Base-by-base conservation (phyloP, 805 yeast species). In the Metschnikowia lunata region DNA sequence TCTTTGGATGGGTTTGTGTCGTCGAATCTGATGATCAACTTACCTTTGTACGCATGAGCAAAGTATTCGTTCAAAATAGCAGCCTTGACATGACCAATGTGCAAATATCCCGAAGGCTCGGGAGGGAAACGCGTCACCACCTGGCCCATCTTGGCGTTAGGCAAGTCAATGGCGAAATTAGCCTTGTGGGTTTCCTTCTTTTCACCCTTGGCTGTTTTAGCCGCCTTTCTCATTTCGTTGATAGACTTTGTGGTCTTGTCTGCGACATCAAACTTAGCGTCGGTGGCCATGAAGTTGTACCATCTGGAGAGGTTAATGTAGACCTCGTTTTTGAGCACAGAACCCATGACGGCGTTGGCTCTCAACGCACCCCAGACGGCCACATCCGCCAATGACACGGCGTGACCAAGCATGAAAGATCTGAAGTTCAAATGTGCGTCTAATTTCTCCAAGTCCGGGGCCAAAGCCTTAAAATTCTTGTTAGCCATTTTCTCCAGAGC, bases 81-180 rank as follows among this genome's bases (percentile, higher is more conserved):
- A 50, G 99, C 99, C 71, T 93, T 93, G 49, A 96, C 99, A 64
- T 93, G 99, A 56, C 99, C 99, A 70, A 93, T 93, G 71, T 93
- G 99, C 69, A 93, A 78, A 69, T 90, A 93, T 72, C 99, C 99
- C 71, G 96, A 87, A 48, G 99, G 99, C 74, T 93, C 99, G 53
- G 99, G 99, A 41, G 96, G 99, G 82, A 93, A 93, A 72, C 99
- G 85, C 43, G 99, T 95, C 43, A 95, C 98, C 46, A 93, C 99
- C 69, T 90, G 74, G 53, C 99, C 99, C 46, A 85, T 82, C 59
- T 78, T 82, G 47, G 99, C 99, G 63, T 82, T 95, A 47, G 85
- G 86, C 54, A 93, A 79, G 59, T 88, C 93, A 60, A 93, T 93
- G 64, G 90, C 97, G 56, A 85, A 93, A 67, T 85, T 90, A 50